Base-by-base conservation (phyloP, 768 basidiomycete genomes). In the Wakefieldia striispora region DNA sequence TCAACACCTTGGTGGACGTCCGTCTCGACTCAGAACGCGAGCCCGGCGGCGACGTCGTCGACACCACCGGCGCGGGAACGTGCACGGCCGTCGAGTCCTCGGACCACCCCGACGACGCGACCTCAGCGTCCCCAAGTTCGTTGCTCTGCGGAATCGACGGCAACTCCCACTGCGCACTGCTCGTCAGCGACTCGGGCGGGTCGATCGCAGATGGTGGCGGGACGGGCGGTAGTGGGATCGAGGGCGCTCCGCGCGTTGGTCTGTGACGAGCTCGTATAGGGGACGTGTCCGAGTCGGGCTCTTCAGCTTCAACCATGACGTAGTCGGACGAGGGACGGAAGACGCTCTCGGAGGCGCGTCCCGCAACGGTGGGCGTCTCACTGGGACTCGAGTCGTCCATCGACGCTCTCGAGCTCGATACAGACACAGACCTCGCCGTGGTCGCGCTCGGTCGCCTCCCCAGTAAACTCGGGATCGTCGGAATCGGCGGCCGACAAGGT, bases 101-200 rank as follows among this genome's bases (percentile, higher is more conserved):
- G 1, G 82, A 80, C 83, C 84, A 87, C 5, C 83, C 79, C 46
- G 78, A 65, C 2, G 83, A 81, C 44, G 53, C 41, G 36, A 86
- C 41, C 49, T 77, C 78, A 1, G 44, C 64, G 37, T 80, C 77
- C 1, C 70, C 69, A 42, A 85, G 79, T 51, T 83, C 83, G 5
- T 70, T 63, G 2, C 76, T 73, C 17, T 73, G 78, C 1, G 82
- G 79, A 42, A 86, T 82, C 7, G 75, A 72, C 1, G 86, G 80
- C 6, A 85, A 66, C 53, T 87, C 87, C 84, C 84, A 86, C 55
- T 81, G 82, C 20, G 69, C 70, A 31, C 75, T 74, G 38, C 68
- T 72, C 45, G 72, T 72, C 26, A 62, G 60, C 34, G 64, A 57
- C 33, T 72, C 68, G 3, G 71, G 52, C 3, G 69, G 59, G 20